Evolutionary conservation across 2,329 filamentous ascomycete genomes (phyloP).

Genomic region (Didymella sp.): DNA sequence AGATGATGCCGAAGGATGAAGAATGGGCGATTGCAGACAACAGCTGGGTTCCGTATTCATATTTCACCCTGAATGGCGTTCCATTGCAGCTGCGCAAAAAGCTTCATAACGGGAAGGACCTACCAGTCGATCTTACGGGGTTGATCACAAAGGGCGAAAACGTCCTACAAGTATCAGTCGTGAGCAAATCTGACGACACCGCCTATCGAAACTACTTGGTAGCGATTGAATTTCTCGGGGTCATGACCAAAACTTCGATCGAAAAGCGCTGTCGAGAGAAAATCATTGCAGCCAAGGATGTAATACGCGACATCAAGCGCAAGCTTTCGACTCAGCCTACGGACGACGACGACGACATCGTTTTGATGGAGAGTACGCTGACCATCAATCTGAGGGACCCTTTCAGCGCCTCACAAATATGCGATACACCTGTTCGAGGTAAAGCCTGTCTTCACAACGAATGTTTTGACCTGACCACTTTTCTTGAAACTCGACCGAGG

Average conservation of each 20-base stretch:
- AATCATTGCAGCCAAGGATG: slow-evolving; percentile 56
- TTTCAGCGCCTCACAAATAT: slow-evolving; percentile 59
- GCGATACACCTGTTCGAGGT: slow-evolving; percentile 75
- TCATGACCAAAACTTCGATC: slow-evolving; percentile 54
- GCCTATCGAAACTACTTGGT: slow-evolving; percentile 62
- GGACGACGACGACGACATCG: slow-evolving; percentile 61
- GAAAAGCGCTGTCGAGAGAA: slow-evolving; percentile 32
- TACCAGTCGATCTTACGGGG: slow-evolving; percentile 75
- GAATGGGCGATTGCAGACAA: slow-evolving; percentile 71
- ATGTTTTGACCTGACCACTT: slow-evolving; percentile 88
- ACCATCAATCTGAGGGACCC: slow-evolving; percentile 58
- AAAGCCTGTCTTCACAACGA: slow-evolving; percentile 76
- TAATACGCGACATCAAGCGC: slow-evolving; percentile 64
- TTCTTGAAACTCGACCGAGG: slow-evolving; percentile 60
- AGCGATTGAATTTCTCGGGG: slow-evolving; percentile 73
- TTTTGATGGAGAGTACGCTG: slow-evolving; percentile 50
- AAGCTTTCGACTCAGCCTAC: slow-evolving; percentile 50
- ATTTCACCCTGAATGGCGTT: slow-evolving; percentile 70
- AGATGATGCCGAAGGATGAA: slow-evolving; percentile 50
- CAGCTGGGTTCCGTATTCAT: slow-evolving; percentile 73
- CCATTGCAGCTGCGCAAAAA: slow-evolving; percentile 68
- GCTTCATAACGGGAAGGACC: slow-evolving; percentile 74
- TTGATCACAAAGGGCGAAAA: slow-evolving; percentile 68
- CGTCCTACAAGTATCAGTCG: slow-evolving; percentile 58
- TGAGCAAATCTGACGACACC: slow-evolving; percentile 41